Evolutionary conservation across 805 yeast genomes (phyloP), one percentile per base, ranked within the genome.

Genomic region (Candida fluviatilis): DNA sequence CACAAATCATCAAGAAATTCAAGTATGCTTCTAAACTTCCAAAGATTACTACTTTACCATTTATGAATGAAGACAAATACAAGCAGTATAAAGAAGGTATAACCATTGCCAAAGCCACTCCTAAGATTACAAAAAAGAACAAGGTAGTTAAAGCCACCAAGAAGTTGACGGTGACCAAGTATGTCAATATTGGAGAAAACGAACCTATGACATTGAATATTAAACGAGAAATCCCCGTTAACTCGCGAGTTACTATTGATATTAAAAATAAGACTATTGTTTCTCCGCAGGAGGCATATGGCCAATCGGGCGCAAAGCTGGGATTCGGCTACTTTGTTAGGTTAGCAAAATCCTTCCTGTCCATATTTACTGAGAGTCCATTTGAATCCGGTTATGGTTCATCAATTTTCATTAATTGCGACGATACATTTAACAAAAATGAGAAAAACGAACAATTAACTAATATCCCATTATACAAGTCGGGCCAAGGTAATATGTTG

Each of bases 241-340:
- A 84, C 49, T 87, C 83, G 12, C 68, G 95, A 47, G 95, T 90
- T 7, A 86, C 95, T 0, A 86, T 90, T 2, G 87, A 90, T 51
- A 45, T 79, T 7, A 65, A 76, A 32, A 74, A 73, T 8, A 73
- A 71, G 36, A 73, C 71, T 38, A 76, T 87, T 10, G 93, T 86
- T 0, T 76, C 87, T 1, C 87, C 93, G 5, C 48, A 64, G 8
- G 80, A 74, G 35, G 95, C 93, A 0, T 84, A 86, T 48, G 85
- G 83, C 1, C 60, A 64, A 26, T 61, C 67, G 10, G 89, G 90
- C 1, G 75, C 77, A 14, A 73, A 72, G 41, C 65, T 78, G 1
- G 66, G 83, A 4, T 81, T 76, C 54, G 95, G 95, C 0, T 89
- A 83, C 55, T 75, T 73, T 40, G 90, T 89, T 1, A 66, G 97